A percentile compares a stretch with the other conserved stretches of the same genome.
phyloP scores from a whole-genome alignment of 2,329 filamentous ascomycete genomes.

The Aureobasidium lini region DNA sequence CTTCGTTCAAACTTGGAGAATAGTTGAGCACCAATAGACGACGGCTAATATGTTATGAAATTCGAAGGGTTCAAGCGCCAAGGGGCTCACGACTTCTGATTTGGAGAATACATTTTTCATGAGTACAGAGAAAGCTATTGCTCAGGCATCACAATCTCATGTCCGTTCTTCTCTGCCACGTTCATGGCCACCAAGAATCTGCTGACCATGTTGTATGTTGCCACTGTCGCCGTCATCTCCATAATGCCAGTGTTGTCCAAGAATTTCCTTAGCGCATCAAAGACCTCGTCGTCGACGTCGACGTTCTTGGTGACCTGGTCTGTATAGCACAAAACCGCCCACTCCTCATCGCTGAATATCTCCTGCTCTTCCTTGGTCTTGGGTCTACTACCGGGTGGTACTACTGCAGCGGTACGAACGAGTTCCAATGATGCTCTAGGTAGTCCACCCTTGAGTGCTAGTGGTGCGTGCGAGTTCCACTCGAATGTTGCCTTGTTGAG shows the following conservation, averaged over 20 bases:
- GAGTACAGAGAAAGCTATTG: background rate
- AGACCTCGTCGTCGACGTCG: slow-evolving; percentile 24
- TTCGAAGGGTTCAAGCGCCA: no score
- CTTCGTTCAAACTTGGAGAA: no score
- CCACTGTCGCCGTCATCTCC: slow-evolving; percentile 31
- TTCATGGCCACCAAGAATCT: slow-evolving; percentile 32
- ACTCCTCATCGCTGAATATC: slow-evolving; percentile 23
- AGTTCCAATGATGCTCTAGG: slow-evolving; percentile 21
- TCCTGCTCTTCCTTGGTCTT: slow-evolving; percentile 12
- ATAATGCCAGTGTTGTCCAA: slow-evolving; percentile 26
- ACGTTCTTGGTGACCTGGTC: slow-evolving; percentile 28
- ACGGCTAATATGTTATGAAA: no score
- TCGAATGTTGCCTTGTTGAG: slow-evolving; percentile 30
- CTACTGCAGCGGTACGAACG: slow-evolving; percentile 20
- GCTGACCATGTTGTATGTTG: slow-evolving; percentile 32
- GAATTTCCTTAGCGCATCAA: slow-evolving; percentile 24
- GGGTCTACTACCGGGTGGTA: slow-evolving; percentile 3
- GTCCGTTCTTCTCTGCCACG: slow-evolving; percentile 32
- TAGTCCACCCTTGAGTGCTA: slow-evolving; percentile 27
- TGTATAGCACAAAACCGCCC: slow-evolving; percentile 27
- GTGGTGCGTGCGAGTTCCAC: slow-evolving; percentile 28
- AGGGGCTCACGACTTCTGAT: no score
- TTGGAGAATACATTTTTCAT: no score
- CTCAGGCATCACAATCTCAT: slow-evolving; percentile 26
- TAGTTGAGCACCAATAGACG: no score